These are phyloP conservation scores for Aspergillus brunneoviolaceus DNA, from an alignment of 2,329 filamentous ascomycete species.

Conservation along the genomic window DNA sequence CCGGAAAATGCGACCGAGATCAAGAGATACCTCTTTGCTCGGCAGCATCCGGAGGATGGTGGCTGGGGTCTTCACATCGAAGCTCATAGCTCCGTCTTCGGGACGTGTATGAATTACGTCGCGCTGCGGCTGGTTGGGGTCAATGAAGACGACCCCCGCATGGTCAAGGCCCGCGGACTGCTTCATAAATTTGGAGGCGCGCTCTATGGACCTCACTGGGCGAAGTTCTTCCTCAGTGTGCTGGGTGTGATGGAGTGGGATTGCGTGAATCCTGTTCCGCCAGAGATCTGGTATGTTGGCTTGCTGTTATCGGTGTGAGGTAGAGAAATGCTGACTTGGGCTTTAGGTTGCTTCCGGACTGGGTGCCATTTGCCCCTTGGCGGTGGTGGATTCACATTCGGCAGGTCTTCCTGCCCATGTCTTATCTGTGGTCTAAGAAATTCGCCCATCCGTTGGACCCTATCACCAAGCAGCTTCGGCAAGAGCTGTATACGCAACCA, in stretches of 20 bases:
- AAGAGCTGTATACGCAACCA: slow-evolving; percentile 79
- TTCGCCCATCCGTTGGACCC: slow-evolving; percentile 77
- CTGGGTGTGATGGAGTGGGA: slow-evolving; percentile 85
- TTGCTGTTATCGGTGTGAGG: neutral
- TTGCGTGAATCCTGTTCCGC: slow-evolving; percentile 88
- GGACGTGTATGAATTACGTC: slow-evolving; percentile 85
- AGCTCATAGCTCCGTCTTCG: slow-evolving; percentile 87
- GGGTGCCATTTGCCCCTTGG: slow-evolving; percentile 87
- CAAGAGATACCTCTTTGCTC: slow-evolving; percentile 84
- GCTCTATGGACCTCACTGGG: slow-evolving; percentile 83
- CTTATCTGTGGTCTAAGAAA: slow-evolving; percentile 79
- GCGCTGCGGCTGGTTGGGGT: slow-evolving; percentile 78
- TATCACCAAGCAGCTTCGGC: slow-evolving; percentile 67
- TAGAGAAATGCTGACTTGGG: slow-evolving; percentile 12
- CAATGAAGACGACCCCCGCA: slow-evolving; percentile 75
- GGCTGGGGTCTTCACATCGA: slow-evolving; percentile 97
- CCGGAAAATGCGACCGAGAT: slow-evolving; percentile 81
- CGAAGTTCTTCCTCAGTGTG: slow-evolving; percentile 91
- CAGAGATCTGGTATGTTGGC: slow-evolving; percentile 73
- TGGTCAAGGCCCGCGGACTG: slow-evolving; percentile 79
- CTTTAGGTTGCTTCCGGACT: slow-evolving; percentile 72
- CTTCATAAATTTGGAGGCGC: slow-evolving; percentile 86
- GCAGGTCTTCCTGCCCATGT: slow-evolving; percentile 93
- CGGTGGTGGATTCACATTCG: slow-evolving; percentile 98
- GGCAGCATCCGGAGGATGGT: slow-evolving; percentile 83